Conservation (phyloP, 768 basidiomycete genomes). For the Amanita subjunquillea region DNA sequence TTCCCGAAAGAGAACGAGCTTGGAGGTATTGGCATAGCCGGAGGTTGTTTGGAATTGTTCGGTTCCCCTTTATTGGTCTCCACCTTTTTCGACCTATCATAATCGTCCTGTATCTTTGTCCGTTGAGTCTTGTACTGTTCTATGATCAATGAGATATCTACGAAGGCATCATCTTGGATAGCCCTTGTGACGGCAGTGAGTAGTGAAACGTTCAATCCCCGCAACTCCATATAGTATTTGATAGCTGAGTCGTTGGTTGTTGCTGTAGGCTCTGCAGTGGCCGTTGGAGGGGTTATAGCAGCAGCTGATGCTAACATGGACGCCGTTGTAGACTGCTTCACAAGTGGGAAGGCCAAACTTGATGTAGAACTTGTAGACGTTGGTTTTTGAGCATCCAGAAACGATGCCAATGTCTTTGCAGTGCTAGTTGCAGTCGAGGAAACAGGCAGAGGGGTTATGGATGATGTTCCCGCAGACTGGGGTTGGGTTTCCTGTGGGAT, state of each 20-base stretch:
- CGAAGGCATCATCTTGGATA: conserved; percentile 60
- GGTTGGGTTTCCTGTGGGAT: conserved; percentile 8
- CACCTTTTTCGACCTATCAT: conserved; percentile 23
- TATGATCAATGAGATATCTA: conserved; percentile 45
- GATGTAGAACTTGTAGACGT: not conserved
- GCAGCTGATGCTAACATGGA: not conserved
- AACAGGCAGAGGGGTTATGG: conserved; percentile 7
- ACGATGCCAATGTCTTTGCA: conserved; percentile 42
- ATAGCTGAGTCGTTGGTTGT: conserved; percentile 22
- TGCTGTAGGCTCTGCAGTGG: conserved; percentile 15
- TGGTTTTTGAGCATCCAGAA: conserved; percentile 18
- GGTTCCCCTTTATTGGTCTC: conserved; percentile 1
- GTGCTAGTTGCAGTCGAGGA: conserved; percentile 30
- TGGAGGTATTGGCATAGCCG: conserved; percentile 26
- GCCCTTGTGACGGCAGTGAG: conserved; percentile 46
- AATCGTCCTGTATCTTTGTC: conserved; percentile 43
- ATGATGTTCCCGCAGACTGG: conserved; percentile 7
- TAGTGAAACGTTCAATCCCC: conserved; percentile 64
- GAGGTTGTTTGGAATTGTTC: conserved; percentile 8
- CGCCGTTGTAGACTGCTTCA: not conserved
- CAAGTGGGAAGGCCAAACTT: not conserved
- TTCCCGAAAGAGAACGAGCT: conserved; percentile 10
- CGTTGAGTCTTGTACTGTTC: conserved; percentile 53
- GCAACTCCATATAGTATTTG: conserved; percentile 59
- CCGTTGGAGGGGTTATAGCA: not conserved